Evolutionary conservation across 352 stramenopile species (phyloP).

Genomic region (Elongisporangium anandrum): DNA sequence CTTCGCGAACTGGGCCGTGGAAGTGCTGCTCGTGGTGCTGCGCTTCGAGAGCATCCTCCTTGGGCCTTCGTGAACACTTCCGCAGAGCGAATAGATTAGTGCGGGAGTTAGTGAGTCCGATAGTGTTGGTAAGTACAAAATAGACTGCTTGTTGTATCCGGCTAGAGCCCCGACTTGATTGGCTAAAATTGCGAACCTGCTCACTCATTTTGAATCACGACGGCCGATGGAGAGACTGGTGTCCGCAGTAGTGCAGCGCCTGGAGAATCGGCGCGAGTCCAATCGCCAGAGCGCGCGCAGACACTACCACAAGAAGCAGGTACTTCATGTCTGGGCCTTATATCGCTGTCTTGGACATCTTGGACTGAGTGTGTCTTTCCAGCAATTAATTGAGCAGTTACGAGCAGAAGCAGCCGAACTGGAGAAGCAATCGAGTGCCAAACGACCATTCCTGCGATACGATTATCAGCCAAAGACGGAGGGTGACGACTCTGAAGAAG

Average conservation of each 20-base stretch:
- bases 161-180: too few relatives aligned
- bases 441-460: neutral
- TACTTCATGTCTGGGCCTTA: neutral
- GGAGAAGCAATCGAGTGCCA: neutral
- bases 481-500: neutral
- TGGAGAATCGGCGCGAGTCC: constrained; percentile 40
- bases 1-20: constrained; percentile 18
- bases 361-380: constrained; percentile 8
- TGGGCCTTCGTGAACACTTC: too few relatives aligned
- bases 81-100: too few relatives aligned
- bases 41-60: too few relatives aligned
- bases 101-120: too few relatives aligned
- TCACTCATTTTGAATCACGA: too few relatives aligned
- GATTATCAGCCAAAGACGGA: neutral
- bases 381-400: constrained; percentile 22
- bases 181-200: too few relatives aligned
- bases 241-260: constrained; percentile 11
- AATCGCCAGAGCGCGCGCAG: constrained; percentile 56
- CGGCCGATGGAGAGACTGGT: too few relatives aligned
- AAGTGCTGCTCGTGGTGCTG: constrained; percentile 17
- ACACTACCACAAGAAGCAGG: constrained; percentile 38
- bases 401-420: constrained; percentile 16
- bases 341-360: constrained; percentile 12
- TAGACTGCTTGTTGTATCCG: too few relatives aligned
- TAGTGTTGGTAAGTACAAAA: too few relatives aligned